Percentiles rank a stretch among this genome's conserved stretches.
Evolutionary conservation across 1,284 basidiomycete species (phyloP).

Genomic region (Cerioporus squamosus): DNA sequence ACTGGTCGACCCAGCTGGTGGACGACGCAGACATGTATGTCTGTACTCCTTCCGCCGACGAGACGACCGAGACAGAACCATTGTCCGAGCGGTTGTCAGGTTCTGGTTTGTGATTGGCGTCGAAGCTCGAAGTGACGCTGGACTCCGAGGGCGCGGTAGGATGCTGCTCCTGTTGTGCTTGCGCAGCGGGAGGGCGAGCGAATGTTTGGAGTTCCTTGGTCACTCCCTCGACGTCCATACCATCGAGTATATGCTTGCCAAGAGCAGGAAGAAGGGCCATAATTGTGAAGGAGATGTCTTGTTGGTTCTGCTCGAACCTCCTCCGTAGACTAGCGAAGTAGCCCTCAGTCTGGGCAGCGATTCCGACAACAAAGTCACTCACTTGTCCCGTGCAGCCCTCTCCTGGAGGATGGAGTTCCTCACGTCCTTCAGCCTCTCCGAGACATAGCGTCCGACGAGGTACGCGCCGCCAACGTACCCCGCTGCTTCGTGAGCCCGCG

Average conservation of each 20-base stretch:
- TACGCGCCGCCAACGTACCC: slow-evolving; percentile 69
- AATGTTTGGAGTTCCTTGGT: slow-evolving; percentile 71
- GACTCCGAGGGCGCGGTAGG: slow-evolving; percentile 38
- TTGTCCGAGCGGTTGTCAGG: slow-evolving; percentile 56
- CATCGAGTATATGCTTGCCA: slow-evolving; percentile 69
- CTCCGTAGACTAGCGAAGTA: slow-evolving; percentile 60
- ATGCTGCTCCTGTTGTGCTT: slow-evolving; percentile 7
- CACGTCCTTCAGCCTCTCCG: slow-evolving; percentile 70
- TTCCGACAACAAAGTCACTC: neutral
- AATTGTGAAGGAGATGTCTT: slow-evolving; percentile 83
- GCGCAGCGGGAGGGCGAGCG: slow-evolving; percentile 34
- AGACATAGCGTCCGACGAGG: slow-evolving; percentile 67
- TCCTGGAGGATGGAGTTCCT: slow-evolving; percentile 71
- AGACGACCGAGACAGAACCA: slow-evolving; percentile 46
- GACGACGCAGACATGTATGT: slow-evolving; percentile 41
- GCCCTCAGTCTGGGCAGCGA: slow-evolving; percentile 5
- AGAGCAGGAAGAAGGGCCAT: slow-evolving; percentile 83
- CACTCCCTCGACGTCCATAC: slow-evolving; percentile 84
- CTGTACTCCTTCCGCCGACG: slow-evolving; percentile 35
- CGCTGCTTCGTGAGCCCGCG: slow-evolving; percentile 45
- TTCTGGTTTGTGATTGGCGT: slow-evolving; percentile 39
- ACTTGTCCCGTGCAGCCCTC: slow-evolving; percentile 77
- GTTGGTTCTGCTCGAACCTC: slow-evolving; percentile 82
- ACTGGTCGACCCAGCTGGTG: slow-evolving; percentile 59
- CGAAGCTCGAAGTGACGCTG: slow-evolving; percentile 51